Evolutionary conservation across 192 early-diverging fungal genomes (phyloP), one percentile per base, ranked within the genome.

Genomic region (Coemansia sp.): DNA sequence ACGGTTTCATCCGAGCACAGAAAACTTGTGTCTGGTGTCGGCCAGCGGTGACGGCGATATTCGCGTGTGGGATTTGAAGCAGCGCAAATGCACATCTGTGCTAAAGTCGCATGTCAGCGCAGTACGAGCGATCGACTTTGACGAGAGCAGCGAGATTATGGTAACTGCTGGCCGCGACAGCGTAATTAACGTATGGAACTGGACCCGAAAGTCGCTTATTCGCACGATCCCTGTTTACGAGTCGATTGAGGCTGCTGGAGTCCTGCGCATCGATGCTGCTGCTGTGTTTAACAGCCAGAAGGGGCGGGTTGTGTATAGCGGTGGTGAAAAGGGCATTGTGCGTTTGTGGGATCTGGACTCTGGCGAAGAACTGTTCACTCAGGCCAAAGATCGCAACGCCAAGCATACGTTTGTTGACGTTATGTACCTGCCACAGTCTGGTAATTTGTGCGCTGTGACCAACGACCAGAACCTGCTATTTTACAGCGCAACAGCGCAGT

Each of bases 391-490:
- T 62, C 72, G 76, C 23, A 93, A 90, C 69, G 85, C 84, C 68
- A 89, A 88, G 57, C 89, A 95, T 61, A 83, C 87, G 13, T 92
- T 96, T 65, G 81, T 85, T 12, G 87, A 88, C 54, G 81, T 92
- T 14, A 73, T 91, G 62, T 90, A 88, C 67, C 75, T 84, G 27
- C 60, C 77, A 3, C 68, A 73, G 26, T 75, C 81, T 1, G 77
- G 89, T 55, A 62, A 82, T 11, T 59, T 99, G 24, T 82, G 87
- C 11, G 87, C 87, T 1, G 78, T 94, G 13, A 97, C 94, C 16
- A 91, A 87, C 56, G 97, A 97, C 72, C 93, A 96, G 66, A 96
- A 96, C 67, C 84, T 99, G 62, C 54, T 93, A 41, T 87, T 96
- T 51, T 94, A 93, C 69, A 61, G 84, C 16, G 70, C 89, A 11